A percentile compares a stretch with the other conserved stretches of the same genome.
phyloP scores from a whole-genome alignment of 2,329 filamentous ascomycete genomes.

The Drechslera avenae region DNA sequence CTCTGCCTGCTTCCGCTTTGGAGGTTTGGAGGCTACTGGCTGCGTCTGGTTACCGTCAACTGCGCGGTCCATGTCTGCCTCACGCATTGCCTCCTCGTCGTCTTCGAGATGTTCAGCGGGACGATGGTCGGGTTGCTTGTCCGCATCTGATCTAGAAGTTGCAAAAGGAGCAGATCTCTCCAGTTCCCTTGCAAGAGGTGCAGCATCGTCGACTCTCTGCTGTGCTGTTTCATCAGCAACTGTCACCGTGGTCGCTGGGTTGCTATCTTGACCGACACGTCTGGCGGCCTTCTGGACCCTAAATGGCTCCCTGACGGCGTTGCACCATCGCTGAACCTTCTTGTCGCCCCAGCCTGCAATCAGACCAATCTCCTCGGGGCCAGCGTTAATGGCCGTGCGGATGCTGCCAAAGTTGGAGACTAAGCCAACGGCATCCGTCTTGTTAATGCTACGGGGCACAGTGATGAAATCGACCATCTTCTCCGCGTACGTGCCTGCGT shows the following conservation, averaged over 20 bases:
- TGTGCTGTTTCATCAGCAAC: slow-evolving; percentile 30
- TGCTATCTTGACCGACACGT: slow-evolving; percentile 48
- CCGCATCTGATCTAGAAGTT: slow-evolving; percentile 38
- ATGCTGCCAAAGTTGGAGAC: slow-evolving; percentile 92
- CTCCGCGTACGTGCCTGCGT: slow-evolving; percentile 82
- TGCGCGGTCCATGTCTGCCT: slow-evolving; percentile 27
- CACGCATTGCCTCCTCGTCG: slow-evolving; percentile 55
- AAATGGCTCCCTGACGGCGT: slow-evolving; percentile 83
- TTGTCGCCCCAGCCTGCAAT: slow-evolving; percentile 95
- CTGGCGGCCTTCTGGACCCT: slow-evolving; percentile 73
- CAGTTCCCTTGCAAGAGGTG: slow-evolving; percentile 36
- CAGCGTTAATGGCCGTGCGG: slow-evolving; percentile 83
- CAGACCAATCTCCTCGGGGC: slow-evolving; percentile 79
- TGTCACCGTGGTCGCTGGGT: slow-evolving; percentile 22
- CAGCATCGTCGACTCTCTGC: slow-evolving; percentile 37
- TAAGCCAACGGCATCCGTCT: slow-evolving; percentile 87
- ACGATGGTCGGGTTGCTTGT: slow-evolving; percentile 43
- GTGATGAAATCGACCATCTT: slow-evolving; percentile 92
- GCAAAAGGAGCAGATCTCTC: slow-evolving; percentile 25
- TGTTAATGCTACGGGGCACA: slow-evolving; percentile 86
- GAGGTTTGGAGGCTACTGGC: slow-evolving; percentile 15
- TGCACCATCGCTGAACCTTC: slow-evolving; percentile 87
- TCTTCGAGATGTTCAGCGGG: slow-evolving; percentile 47
- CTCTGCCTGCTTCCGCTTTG: slow-evolving; percentile 47
- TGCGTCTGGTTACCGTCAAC: slow-evolving; percentile 32